Evolutionary conservation across 257 asterid species (phyloP).

Genomic region (Scutellaria baicalensis): DNA sequence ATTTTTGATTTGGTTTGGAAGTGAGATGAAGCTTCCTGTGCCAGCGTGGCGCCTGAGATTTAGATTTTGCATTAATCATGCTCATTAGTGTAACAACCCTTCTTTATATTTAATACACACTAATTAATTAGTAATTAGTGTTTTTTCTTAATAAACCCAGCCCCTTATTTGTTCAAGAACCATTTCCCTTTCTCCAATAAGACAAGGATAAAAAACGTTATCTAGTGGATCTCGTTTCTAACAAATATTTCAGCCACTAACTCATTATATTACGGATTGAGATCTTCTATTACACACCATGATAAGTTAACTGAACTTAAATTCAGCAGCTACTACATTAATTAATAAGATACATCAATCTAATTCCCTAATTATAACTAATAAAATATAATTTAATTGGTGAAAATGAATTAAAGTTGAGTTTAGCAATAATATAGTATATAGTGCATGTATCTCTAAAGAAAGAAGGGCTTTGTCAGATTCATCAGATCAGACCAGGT

Average conservation of each 20-base stretch:
- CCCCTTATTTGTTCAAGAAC: conserved; percentile 15
- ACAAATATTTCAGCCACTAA: not conserved
- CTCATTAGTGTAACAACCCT: not conserved
- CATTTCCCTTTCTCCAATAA: conserved; percentile 2
- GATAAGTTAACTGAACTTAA: too few species aligned
- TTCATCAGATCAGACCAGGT: too few species aligned
- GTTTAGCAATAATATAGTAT: too few species aligned
- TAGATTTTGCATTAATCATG: conserved; percentile 4
- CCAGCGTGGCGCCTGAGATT: conserved; percentile 14
- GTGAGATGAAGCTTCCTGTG: conserved; percentile 10
- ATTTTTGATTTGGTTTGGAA: not conserved
- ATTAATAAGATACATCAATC: too few species aligned
- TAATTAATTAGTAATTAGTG: not conserved
- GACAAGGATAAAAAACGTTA: not conserved
- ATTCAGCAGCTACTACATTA: too few species aligned
- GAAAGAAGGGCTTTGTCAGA: too few species aligned
- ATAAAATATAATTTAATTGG: too few species aligned
- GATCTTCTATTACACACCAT: too few species aligned
- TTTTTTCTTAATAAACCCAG: not conserved
- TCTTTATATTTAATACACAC: not conserved
- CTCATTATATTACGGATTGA: not conserved
- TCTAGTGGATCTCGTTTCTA: not conserved
- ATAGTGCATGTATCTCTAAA: too few species aligned
- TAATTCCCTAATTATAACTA: too few species aligned
- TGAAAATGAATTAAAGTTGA: too few species aligned